Conservation (phyloP, 1,284 basidiomycete genomes). For the Trichosporon sp. region DNA sequence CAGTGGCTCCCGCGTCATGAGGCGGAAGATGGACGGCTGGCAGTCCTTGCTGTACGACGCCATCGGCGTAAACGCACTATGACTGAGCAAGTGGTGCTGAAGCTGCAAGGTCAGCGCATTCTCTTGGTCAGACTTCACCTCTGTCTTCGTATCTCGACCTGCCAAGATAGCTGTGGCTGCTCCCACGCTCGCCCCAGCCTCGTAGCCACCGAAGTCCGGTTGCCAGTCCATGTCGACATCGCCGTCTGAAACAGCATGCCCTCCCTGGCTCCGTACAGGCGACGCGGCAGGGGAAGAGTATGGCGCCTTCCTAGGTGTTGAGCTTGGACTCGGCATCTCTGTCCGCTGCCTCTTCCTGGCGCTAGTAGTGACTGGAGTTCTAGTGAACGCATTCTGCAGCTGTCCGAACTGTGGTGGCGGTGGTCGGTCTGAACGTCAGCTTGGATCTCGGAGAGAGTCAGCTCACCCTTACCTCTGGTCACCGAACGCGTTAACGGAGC, state of each 20-base stretch:
- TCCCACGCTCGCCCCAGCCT: neutral
- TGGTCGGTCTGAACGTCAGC: constrained; percentile 13
- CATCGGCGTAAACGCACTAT: constrained; percentile 23
- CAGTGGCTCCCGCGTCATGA: constrained; percentile 17
- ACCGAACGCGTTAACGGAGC: constrained; percentile 24
- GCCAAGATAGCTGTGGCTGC: neutral
- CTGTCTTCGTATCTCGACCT: constrained; percentile 18
- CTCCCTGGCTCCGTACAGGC: constrained; percentile 8
- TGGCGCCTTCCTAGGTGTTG: constrained; percentile 17
- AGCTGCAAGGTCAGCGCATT: constrained; percentile 22
- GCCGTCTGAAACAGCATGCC: neutral
- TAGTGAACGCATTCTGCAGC: constrained; percentile 37
- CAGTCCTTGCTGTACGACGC: constrained; percentile 10
- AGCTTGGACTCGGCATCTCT: constrained; percentile 24
- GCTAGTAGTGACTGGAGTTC: constrained; percentile 21
- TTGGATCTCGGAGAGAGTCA: too few species aligned
- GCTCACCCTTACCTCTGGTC: constrained; percentile 31
- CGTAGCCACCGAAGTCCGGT: constrained; percentile 10
- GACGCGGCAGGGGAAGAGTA: constrained; percentile 7
- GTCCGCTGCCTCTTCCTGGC: constrained; percentile 34
- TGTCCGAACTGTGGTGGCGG: constrained; percentile 30
- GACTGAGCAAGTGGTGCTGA: constrained; percentile 36
- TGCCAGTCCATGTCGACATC: constrained; percentile 19
- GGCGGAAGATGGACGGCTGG: constrained; percentile 31
- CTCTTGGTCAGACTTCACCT: constrained; percentile 19